Evolutionary conservation across 1,284 basidiomycete species (phyloP).

Genomic region (Cystobasidiaceae sp.): DNA sequence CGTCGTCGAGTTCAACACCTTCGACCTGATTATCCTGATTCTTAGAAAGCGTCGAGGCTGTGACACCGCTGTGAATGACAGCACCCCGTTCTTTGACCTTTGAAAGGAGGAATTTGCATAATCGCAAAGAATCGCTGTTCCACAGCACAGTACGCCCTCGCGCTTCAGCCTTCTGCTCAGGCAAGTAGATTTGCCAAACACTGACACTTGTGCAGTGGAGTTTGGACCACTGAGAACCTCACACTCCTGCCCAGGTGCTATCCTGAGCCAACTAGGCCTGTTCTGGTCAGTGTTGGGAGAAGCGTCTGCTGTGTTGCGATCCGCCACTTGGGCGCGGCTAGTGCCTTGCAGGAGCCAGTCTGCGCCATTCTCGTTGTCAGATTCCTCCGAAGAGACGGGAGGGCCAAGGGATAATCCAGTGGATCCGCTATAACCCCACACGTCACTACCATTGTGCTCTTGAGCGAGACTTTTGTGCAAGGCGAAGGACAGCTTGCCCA

Average conservation of each 20-base stretch:
- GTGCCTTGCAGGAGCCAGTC: slow-evolving; percentile 21
- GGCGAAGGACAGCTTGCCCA: slow-evolving; percentile 3
- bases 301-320: background rate
- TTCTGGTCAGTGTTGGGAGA: background rate
- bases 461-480: slow-evolving; percentile 8
- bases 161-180: no score
- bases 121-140: slow-evolving; percentile 7
- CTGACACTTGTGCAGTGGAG: slow-evolving; percentile 22
- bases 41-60: background rate
- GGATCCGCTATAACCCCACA: slow-evolving; percentile 10
- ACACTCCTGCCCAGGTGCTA: background rate
- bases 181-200: no score
- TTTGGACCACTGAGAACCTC: slow-evolving; percentile 11
- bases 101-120: slow-evolving; percentile 8
- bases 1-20: background rate
- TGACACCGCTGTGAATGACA: background rate
- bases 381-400: background rate
- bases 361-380: background rate
- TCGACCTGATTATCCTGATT: background rate
- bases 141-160: no score
- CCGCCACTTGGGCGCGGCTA: slow-evolving; percentile 12
- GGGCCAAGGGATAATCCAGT: slow-evolving; percentile 5
- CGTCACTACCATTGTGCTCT: background rate
- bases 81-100: background rate
- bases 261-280: slow-evolving; percentile 1